Conservation (phyloP, 1,284 basidiomycete species). For the Neonothopanus nambi region DNA sequence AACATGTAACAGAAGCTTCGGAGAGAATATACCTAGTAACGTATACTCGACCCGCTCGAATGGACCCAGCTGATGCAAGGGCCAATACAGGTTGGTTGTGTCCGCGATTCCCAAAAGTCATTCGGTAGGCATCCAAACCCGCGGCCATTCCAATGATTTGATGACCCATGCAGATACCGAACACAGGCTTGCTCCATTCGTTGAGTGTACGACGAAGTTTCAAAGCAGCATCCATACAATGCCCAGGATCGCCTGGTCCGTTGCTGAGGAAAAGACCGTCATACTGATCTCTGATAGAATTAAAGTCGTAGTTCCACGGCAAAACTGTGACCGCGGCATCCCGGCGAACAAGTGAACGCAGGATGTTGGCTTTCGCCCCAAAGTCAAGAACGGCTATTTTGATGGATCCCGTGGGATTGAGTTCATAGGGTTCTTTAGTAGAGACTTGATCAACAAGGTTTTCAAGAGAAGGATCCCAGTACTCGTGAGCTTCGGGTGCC, state of each 20-base stretch:
- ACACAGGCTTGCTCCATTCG: constrained; percentile 93
- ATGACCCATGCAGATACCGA: constrained; percentile 99
- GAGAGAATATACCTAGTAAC: constrained; percentile 77
- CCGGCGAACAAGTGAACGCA: constrained; percentile 88
- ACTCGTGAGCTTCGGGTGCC: constrained; percentile 65
- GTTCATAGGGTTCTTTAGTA: constrained; percentile 80
- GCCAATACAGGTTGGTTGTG: constrained; percentile 99
- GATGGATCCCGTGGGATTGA: constrained; percentile 87
- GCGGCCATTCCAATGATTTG: constrained; percentile 97
- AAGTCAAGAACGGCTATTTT: constrained; percentile 97
- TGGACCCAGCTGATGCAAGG: constrained; percentile 85
- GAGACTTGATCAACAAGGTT: constrained; percentile 95
- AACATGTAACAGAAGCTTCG: neutral
- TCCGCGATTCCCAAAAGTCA: constrained; percentile 98
- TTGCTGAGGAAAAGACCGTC: constrained; percentile 98
- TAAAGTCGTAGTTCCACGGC: constrained; percentile 98
- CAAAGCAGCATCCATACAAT: constrained; percentile 85
- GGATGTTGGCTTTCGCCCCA: constrained; percentile 96
- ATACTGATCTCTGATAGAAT: constrained; percentile 83
- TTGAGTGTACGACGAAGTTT: constrained; percentile 79
- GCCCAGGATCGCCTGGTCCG: constrained; percentile 92
- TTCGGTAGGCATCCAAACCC: constrained; percentile 93
- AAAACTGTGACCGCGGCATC: constrained; percentile 93
- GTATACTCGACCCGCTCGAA: constrained; percentile 95
- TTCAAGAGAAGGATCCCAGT: constrained; percentile 90